Evolutionary conservation across 179 eudicot genomes (phyloP), one percentile per base, ranked within the genome.

Genomic region (Nepenthes alata): DNA sequence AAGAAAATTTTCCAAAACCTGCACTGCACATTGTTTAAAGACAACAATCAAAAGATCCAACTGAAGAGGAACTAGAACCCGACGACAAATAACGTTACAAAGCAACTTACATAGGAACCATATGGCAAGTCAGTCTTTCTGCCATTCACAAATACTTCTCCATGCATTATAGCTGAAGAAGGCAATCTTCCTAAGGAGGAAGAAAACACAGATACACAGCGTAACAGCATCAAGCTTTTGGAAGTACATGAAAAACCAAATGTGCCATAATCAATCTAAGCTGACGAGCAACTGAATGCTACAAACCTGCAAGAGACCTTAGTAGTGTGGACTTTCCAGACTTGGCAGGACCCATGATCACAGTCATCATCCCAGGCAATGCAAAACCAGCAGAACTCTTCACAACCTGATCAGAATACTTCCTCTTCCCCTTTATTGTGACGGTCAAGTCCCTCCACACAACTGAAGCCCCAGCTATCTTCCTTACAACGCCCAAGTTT

Each of bases 271-370:
- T 35, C 53, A 44, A 67, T 6, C 52, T 35, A 15, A 44, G 54
- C 38, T 9, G 54, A 12, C 53, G 67, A 77, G 44, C 61, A 73
- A 58, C 37, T 37, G 3, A 51, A 65, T 45, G 36, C 25, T 55
- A 51, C 70, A 59, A 61, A 94, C 99, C 99, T 85, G 97, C 91
- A 71, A 94, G 96, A 76, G 99, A 89, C 71, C 88, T 75, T 38
- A 94, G 82, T 63, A 94, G 73, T 7, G 97, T 90, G 35, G 99
- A 90, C 81, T 94, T 94, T 64, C 99, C 97, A 0, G 99, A 94
- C 78, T 85, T 94, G 63, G 95, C 94, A 41, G 97, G 99, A 58
- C 99, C 99, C 99, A 94, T 94, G 61, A 94, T 94, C 44, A 90
- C 99, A 0, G 97, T 94, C 83, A 94, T 85, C 14, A 89, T 90